These are phyloP conservation scores for Cercospora zeina DNA, from an alignment of 2,329 filamentous ascomycete genomes.

Conservation along the genomic window DNA sequence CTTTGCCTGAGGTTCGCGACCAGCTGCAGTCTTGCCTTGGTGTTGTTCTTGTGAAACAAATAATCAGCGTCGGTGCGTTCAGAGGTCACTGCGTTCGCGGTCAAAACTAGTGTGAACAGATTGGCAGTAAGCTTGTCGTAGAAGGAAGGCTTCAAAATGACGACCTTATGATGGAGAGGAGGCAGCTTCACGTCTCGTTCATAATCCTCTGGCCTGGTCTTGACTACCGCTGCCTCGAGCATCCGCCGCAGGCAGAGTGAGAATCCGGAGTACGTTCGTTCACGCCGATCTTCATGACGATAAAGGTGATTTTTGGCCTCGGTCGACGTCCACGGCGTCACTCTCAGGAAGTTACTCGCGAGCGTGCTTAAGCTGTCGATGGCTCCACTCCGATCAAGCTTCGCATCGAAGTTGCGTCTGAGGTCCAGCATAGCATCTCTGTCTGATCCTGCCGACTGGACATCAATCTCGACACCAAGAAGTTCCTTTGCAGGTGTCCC, in stretches of 20 bases:
- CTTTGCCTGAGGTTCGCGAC: slow-evolving; percentile 79
- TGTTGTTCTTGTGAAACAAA: slow-evolving; percentile 77
- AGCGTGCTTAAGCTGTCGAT: slow-evolving; percentile 65
- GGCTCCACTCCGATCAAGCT: slow-evolving; percentile 46
- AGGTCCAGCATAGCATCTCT: slow-evolving; percentile 41
- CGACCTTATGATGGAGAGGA: slow-evolving; percentile 67
- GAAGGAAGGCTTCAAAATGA: slow-evolving; percentile 76
- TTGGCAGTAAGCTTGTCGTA: slow-evolving; percentile 84
- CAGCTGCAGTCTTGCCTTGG: slow-evolving; percentile 64
- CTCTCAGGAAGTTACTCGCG: slow-evolving; percentile 68
- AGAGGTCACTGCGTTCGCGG: slow-evolving; percentile 84
- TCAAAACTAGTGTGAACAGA: slow-evolving; percentile 78
- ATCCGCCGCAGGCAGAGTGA: slow-evolving; percentile 64
- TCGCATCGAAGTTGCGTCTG: slow-evolving; percentile 44
- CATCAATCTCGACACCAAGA: slow-evolving; percentile 69
- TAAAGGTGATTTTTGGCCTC: slow-evolving; percentile 65
- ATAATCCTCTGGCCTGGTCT: slow-evolving; percentile 73
- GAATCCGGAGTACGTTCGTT: slow-evolving; percentile 62
- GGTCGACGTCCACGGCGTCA: slow-evolving; percentile 75
- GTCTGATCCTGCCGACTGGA: slow-evolving; percentile 37
- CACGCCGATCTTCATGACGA: slow-evolving; percentile 50
- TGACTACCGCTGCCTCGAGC: slow-evolving; percentile 73
- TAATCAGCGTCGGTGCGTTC: slow-evolving; percentile 82
- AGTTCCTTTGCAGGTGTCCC: slow-evolving; percentile 85
- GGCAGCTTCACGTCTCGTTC: slow-evolving; percentile 65